Base-by-base conservation (phyloP, 805 yeast genomes). In the Spathaspora girioi region DNA sequence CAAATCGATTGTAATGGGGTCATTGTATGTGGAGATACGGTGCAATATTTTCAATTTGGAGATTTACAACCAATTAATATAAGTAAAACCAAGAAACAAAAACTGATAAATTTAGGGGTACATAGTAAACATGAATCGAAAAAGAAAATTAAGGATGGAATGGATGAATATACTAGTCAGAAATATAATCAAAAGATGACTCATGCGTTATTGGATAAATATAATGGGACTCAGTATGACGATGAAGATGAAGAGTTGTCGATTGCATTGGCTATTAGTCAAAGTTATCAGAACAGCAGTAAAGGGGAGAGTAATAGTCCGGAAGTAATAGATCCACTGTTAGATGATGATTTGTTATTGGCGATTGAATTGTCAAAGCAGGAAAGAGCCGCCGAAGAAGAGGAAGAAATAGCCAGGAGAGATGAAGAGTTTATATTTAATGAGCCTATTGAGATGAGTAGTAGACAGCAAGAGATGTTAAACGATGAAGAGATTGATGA, bases 21-120 rank as follows among this genome's bases (percentile, higher is more conserved):
- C 1, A 60, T 75, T 2, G 55, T 70, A 1, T 66, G 73, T 54
- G 81, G 79, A 0, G 70, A 76, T 26, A 55, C 66, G 2, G 63
- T 76, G 1, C 81, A 78, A 52, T 75, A 75, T 55, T 79, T 79
- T 56, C 74, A 71, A 50, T 73, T 77, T 64, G 83, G 81, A 1
- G 74, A 71, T 32, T 56, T 59, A 26, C 29, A 17, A n/a, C 42
- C 23, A 26, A 17, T 2, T 20, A 27, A 9, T 29, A 27, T 18
- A 38, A 32, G 60, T 11, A 57, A 31, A 18, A 19, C 45, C n/a
- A 48, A 29, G 26, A 51, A 47, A 45, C 48, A 59, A 45, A 59
- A 56, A 51, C 56, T 59, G 49, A 55, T 56, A 18, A 58, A 57
- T 31, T 48, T 51, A 2, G 59, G 57, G 1, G 57, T 56, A 9